Conservation (phyloP, 2,329 filamentous ascomycete genomes). For the Pseudocercospora vitis region DNA sequence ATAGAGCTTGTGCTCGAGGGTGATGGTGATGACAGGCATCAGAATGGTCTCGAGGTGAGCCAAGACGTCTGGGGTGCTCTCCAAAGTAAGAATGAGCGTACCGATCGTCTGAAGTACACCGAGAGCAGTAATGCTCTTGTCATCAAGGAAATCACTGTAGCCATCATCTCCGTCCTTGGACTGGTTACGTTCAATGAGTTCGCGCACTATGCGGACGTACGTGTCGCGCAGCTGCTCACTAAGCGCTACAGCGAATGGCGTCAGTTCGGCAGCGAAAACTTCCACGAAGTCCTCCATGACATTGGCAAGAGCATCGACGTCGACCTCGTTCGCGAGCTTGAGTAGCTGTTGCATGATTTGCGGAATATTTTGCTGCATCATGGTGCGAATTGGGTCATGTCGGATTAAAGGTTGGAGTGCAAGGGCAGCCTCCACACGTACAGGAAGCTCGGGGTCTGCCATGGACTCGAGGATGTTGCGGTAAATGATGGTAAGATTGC, state of each 20-base stretch:
- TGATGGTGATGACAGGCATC: slow-evolving; percentile 96
- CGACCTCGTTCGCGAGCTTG: slow-evolving; percentile 95
- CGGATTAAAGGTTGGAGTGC: slow-evolving; percentile 93
- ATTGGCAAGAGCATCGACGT: slow-evolving; percentile 94
- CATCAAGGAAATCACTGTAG: slow-evolving; percentile 89
- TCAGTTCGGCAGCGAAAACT: slow-evolving; percentile 94
- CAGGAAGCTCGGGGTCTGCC: slow-evolving; percentile 89
- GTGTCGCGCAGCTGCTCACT: slow-evolving; percentile 96
- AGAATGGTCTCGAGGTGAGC: slow-evolving; percentile 91
- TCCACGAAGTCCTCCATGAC: slow-evolving; percentile 99
- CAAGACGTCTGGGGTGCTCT: slow-evolving; percentile 94
- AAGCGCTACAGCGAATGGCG: slow-evolving; percentile 92
- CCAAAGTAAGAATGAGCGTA: slow-evolving; percentile 91
- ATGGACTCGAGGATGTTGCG: slow-evolving; percentile 95
- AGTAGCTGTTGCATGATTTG: slow-evolving; percentile 99
- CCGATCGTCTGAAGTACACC: slow-evolving; percentile 97
- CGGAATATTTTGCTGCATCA: slow-evolving; percentile 96
- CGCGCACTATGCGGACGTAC: slow-evolving; percentile 88
- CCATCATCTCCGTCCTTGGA: slow-evolving; percentile 73
- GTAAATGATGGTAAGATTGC: slow-evolving; percentile 95
- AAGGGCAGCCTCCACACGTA: slow-evolving; percentile 89
- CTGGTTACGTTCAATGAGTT: slow-evolving; percentile 84
- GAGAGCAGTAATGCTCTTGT: slow-evolving; percentile 96
- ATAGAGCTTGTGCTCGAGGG: slow-evolving; percentile 95
- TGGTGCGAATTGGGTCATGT: slow-evolving; percentile 88